phyloP scores from a whole-genome alignment of 73 alveolate genomes.

The Tetrahymena malaccensis region DNA sequence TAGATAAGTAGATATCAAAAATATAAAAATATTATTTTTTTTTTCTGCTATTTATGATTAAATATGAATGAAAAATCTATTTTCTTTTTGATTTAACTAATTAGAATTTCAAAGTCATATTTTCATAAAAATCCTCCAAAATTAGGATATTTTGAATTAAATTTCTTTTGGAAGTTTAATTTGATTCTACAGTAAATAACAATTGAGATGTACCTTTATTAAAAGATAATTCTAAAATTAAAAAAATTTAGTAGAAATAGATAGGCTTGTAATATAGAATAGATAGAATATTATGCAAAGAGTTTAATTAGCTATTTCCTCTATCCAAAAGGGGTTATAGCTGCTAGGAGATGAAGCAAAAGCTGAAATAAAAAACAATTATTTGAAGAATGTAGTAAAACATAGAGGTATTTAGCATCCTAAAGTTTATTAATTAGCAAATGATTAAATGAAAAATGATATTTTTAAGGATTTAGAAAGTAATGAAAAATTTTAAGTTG shows the following conservation, averaged over 20 bases:
- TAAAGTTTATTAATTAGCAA: background rate
- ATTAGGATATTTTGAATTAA: too few species aligned
- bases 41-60: too few species aligned
- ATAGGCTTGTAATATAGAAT: background rate
- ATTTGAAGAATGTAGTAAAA: background rate
- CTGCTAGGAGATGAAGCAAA: background rate
- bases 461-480: background rate
- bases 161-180: too few species aligned
- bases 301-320: background rate
- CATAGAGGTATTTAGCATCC: background rate
- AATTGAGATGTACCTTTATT: background rate
- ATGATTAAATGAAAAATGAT: background rate
- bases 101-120: too few species aligned
- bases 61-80: too few species aligned
- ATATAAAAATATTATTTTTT: too few species aligned
- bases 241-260: background rate
- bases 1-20: too few species aligned
- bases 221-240: background rate
- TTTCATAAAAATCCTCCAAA: background rate
- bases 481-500: background rate
- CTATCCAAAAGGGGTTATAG: background rate
- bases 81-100: background rate
- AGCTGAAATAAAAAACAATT: background rate
- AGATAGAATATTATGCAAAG: background rate
- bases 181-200: background rate